A percentile compares a stretch with the other conserved stretches of the same genome.
Conservation (phyloP, 2,329 filamentous ascomycete genomes). For the Cladosporium velox region DNA sequence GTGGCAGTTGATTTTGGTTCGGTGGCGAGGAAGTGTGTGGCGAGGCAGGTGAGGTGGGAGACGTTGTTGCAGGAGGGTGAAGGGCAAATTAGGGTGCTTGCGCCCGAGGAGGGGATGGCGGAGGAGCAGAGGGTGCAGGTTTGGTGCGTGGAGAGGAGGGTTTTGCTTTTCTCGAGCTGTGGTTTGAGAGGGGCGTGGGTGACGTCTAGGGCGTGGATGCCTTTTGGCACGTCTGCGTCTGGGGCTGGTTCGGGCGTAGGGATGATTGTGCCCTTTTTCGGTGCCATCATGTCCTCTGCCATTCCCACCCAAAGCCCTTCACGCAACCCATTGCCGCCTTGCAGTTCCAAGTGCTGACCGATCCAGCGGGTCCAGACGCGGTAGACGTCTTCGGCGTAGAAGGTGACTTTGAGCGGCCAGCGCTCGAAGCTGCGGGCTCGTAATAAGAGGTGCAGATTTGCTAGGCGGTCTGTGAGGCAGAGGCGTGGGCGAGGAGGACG, state of each 20-base stretch:
- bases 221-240: constrained; percentile 23
- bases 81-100: constrained; percentile 56
- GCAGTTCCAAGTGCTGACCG: constrained; percentile 47
- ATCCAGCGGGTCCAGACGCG: constrained; percentile 66
- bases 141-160: background rate
- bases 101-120: constrained; percentile 39
- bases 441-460: constrained; percentile 79
- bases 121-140: constrained; percentile 50
- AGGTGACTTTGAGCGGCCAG: constrained; percentile 81
- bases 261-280: constrained; percentile 22
- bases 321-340: constrained; percentile 17
- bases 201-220: constrained; percentile 52
- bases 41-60: constrained; percentile 60
- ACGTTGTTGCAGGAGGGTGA: constrained; percentile 48
- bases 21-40: constrained; percentile 52
- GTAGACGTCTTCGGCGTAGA: constrained; percentile 73
- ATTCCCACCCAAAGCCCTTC: constrained; percentile 44
- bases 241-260: constrained; percentile 24
- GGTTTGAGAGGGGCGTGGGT: constrained; percentile 54
- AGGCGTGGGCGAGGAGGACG: constrained; percentile 59
- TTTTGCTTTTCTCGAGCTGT: constrained; percentile 52
- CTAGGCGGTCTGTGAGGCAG: constrained; percentile 68
- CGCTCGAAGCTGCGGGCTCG: constrained; percentile 75
- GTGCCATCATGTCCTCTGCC: constrained; percentile 19
- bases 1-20: constrained; percentile 29